Base-by-base conservation (phyloP, 495 filamentous ascomycete species). In the Cetradonia linearis region DNA sequence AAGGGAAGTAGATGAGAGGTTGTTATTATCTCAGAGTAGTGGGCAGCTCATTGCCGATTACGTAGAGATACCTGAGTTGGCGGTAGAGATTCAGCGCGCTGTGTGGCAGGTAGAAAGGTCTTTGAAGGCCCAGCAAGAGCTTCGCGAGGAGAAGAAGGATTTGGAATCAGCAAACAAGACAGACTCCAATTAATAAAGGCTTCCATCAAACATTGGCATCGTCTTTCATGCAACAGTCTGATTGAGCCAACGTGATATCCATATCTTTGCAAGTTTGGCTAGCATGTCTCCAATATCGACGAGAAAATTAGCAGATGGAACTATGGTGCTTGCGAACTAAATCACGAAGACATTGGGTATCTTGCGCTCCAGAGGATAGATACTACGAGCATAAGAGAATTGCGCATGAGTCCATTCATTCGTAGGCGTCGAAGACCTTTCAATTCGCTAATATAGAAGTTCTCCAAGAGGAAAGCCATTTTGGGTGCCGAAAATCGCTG, bases 11-110 rank as follows among this genome's bases (percentile, higher is more conserved):
- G 68, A 78, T 16, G 83, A 88, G 46, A 78, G 73, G 37, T 73
- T 82, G 67, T 62, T 89, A 14, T 68, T 89, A 5, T 77, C 83
- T 18, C 77, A 80, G 63, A 77, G 78, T 62, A 77, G 85, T 62
- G 78, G 78, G 8, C 80, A 77, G 63, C 76, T 79, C 63, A 79
- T 97, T 59, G 84, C 87, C 23, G 72, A 83, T 48, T 78, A 83
- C 1, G 72, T 93, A n/a, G 78, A 88, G 11, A 76, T 95, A 28
- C 90, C 92, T 0, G 88, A 89, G 57, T 80, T 97, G 56, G 85
- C 86, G 55, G 72, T 87, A n/a, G 93, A 97, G 72, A 83, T 95
- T 2, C 90, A 96, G 66, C 77, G 92, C 31, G 92, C 92, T 4
- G 86, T 93, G 40, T 82, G 86, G 75, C 92, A 97, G 75, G 87